These are phyloP conservation scores for Heterobasidion parviporum DNA, from an alignment of 1,284 basidiomycete genomes.

Conservation along the genomic window DNA sequence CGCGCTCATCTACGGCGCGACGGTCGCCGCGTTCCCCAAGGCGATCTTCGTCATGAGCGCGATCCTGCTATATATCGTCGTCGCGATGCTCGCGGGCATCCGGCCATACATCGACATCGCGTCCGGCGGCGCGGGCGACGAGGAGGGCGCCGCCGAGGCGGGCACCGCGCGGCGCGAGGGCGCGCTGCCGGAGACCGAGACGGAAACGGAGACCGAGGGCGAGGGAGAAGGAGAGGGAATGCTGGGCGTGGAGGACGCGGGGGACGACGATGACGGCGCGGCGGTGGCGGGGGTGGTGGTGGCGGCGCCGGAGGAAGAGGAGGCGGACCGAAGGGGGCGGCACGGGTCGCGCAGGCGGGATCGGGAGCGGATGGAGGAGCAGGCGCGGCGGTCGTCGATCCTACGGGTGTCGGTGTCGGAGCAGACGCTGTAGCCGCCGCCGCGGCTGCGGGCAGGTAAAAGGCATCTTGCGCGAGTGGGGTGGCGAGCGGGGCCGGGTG, in stretches of 20 bases:
- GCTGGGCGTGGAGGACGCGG: neutral
- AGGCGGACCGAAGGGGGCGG: too few species aligned
- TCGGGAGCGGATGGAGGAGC: neutral
- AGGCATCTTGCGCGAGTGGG: too few species aligned
- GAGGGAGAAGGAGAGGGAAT: neutral
- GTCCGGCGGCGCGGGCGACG: neutral
- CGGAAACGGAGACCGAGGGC: neutral
- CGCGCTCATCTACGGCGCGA: conserved; percentile 36
- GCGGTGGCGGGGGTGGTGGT: too few species aligned
- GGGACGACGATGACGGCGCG: too few species aligned
- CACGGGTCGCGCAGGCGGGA: neutral
- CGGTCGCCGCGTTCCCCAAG: conserved; percentile 39
- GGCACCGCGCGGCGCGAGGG: neutral
- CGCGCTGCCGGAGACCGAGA: neutral
- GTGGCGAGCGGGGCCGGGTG: too few species aligned
- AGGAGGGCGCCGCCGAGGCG: neutral
- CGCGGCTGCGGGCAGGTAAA: too few species aligned
- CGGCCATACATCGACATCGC: conserved; percentile 11
- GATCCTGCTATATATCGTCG: conserved; percentile 27
- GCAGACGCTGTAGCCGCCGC: neutral
- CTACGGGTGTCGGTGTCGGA: conserved; percentile 3
- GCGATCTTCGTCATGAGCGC: conserved; percentile 40
- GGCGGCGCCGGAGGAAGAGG: too few species aligned
- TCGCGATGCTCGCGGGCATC: conserved; percentile 14
- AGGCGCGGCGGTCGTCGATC: neutral